Evolutionary conservation across 2,329 filamentous ascomycete genomes (phyloP).

Genomic region (Cladosporium sp.): DNA sequence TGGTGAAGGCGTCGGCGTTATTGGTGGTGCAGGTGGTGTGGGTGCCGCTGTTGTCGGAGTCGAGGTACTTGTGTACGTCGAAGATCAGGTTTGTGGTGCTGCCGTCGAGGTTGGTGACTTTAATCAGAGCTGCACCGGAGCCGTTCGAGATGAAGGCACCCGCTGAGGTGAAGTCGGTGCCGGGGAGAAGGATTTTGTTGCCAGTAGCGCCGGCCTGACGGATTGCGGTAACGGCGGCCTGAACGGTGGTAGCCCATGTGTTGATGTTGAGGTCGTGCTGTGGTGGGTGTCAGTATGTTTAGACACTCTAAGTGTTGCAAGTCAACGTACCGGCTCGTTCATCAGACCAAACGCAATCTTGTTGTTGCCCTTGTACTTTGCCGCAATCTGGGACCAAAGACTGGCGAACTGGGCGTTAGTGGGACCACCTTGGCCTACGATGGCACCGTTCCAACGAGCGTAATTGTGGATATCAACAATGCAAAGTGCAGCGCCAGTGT

Average conservation of each 20-base stretch:
- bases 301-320: too few relatives aligned
- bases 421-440: slow-evolving; percentile 68
- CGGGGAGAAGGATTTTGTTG: slow-evolving; percentile 66
- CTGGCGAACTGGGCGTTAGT: slow-evolving; percentile 59
- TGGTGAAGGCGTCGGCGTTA: slow-evolving; percentile 39
- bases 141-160: slow-evolving; percentile 22
- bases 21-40: slow-evolving; percentile 40
- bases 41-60: slow-evolving; percentile 44
- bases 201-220: slow-evolving; percentile 62
- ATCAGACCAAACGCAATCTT: slow-evolving; percentile 67
- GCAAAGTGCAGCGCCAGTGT: slow-evolving; percentile 41
- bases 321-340: slow-evolving; percentile 59
- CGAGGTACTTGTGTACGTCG: slow-evolving; percentile 48
- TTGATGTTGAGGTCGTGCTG: slow-evolving; percentile 48
- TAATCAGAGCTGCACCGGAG: slow-evolving; percentile 13
- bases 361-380: slow-evolving; percentile 57
- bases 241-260: slow-evolving; percentile 62
- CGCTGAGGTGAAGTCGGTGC: slow-evolving; percentile 52
- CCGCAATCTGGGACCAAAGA: slow-evolving; percentile 60
- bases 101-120: slow-evolving; percentile 32
- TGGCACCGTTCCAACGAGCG: slow-evolving; percentile 58
- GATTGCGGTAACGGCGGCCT: slow-evolving; percentile 66
- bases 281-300: slow-evolving; percentile 31
- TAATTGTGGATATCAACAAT: slow-evolving; percentile 40
- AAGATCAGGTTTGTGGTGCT: slow-evolving; percentile 40